Evolutionary conservation across 2,329 filamentous ascomycete genomes (phyloP).

Genomic region (Ustilaginoidea virens): DNA sequence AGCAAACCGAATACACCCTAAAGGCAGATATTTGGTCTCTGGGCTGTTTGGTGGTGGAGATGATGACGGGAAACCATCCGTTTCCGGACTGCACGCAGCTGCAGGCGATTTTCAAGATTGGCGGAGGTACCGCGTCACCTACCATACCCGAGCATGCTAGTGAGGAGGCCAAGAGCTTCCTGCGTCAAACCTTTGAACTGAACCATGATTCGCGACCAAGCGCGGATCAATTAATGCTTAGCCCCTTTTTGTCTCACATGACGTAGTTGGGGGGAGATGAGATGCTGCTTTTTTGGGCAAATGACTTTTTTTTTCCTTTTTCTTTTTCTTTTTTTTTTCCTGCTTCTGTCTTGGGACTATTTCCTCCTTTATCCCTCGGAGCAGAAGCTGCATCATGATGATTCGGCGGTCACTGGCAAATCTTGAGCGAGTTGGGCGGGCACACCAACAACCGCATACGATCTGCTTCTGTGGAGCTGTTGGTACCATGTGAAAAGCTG

Average conservation of each 20-base stretch:
- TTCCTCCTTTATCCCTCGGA: no score
- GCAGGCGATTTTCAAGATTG: constrained; percentile 98
- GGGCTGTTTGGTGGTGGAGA: constrained; percentile 92
- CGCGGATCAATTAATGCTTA: constrained; percentile 77
- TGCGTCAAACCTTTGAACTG: constrained; percentile 84
- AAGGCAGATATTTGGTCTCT: constrained; percentile 99
- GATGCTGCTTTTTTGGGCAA: neutral
- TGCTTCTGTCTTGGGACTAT: neutral
- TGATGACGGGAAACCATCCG: constrained; percentile 94
- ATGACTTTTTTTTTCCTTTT: neutral
- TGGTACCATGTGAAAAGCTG: no score
- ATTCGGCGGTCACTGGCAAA: no score
- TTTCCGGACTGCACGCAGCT: constrained; percentile 96
- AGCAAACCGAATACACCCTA: constrained; percentile 92
- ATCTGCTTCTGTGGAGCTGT: no score
- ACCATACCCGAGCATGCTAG: constrained; percentile 80
- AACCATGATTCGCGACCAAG: constrained; percentile 85
- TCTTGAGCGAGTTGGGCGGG: no score
- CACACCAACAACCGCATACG: no score
- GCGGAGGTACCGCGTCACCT: constrained; percentile 70
- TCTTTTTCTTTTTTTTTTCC: neutral
- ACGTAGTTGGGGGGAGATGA: constrained; percentile 17
- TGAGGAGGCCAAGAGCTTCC: constrained; percentile 67
- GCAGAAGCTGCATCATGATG: no score
- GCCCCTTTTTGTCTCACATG: constrained; percentile 65